Base-by-base conservation (phyloP, 23 red algal genomes). In the Agarophyton chilense region DNA sequence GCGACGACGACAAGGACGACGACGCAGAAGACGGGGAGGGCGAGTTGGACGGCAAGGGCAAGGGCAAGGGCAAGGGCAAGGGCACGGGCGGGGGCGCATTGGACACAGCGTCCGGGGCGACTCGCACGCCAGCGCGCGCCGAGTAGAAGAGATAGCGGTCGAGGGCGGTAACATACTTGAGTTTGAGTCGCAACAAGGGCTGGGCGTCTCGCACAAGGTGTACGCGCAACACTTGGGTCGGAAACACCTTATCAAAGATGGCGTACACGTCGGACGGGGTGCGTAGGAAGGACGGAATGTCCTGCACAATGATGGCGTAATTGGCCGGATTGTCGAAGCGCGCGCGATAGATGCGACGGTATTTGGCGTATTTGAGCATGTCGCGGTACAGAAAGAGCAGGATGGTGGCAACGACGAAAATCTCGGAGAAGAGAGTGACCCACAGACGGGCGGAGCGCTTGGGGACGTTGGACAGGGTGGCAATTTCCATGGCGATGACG, bases 181-280 rank as follows among this genome's bases (percentile, higher is more conserved):
- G 39, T 58, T 82, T 81, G 46, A 83, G 41, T 8, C 25, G 26
- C 12, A 61, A 42, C 34, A 83, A 36, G 21, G 58, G 34, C 8
- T 80, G 34, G 18, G 77, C 89, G 42, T 82, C 75, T 0, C 89
- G 33, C 6, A 92, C 89, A 21, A 74, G 26, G 63, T 83, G 77
- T 12, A 92, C 89, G 64, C 73, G 63, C 25, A 64, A 70, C 12
- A 94, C 91, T 10, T 52, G 57, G 22, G 17, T 2, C 58, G 91
- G 91, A 41, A 86, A 94, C n/a, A 87, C 52, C 28, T 80, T 56
- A 47, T 94, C 72, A n/a, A 84, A 94, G 32, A 78, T 49, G 17
- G 80, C 66, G 29, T 46, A 77, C 17, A 94, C 34, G 41, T 63
- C 72, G 21, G 50, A 10, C 0, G 34, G 31, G 3, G 51, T 1